Percentiles rank a stretch among this genome's conserved stretches.
Conservation (phyloP, 164 flowering plant genomes). For the Santalum album region DNA sequence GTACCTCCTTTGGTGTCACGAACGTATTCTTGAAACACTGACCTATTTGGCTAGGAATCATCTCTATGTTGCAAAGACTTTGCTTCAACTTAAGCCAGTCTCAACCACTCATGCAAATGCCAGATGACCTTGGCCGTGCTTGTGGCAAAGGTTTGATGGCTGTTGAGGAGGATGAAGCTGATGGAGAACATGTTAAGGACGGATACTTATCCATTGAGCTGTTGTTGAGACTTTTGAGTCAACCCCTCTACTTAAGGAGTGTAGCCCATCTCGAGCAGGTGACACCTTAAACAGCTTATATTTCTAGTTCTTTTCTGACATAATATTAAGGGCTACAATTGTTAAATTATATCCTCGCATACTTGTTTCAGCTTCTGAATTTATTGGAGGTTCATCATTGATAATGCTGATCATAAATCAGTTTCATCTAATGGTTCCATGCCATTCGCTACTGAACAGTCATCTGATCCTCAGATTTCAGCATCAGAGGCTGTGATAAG, state of each 20-base stretch:
- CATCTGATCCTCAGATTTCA: too few relatives aligned
- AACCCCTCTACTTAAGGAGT: constrained; percentile 86
- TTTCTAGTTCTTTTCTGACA: background rate
- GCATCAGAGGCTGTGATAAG: too few relatives aligned
- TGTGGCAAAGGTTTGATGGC: constrained; percentile 73
- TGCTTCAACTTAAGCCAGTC: constrained; percentile 59
- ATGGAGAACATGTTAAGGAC: constrained; percentile 18
- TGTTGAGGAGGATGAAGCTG: constrained; percentile 29
- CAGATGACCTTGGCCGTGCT: constrained; percentile 22
- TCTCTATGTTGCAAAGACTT: constrained; percentile 66
- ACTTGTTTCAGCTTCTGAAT: constrained; percentile 56
- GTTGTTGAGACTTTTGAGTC: constrained; percentile 77
- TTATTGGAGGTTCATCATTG: constrained; percentile 79
- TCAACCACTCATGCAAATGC: constrained; percentile 17
- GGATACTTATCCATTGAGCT: constrained; percentile 48
- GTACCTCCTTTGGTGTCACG: constrained; percentile 94
- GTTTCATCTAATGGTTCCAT: constrained; percentile 28
- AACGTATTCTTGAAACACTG: constrained; percentile 78
- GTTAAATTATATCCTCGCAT: too few relatives aligned
- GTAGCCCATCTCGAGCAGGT: constrained; percentile 97
- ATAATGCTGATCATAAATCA: constrained; percentile 58
- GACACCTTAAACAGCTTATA: background rate
- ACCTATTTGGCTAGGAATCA: constrained; percentile 85
- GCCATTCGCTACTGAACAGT: constrained; percentile 37
- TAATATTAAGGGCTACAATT: background rate